Base-by-base conservation (phyloP, 768 basidiomycete genomes). In the Trametes gibbosa region DNA sequence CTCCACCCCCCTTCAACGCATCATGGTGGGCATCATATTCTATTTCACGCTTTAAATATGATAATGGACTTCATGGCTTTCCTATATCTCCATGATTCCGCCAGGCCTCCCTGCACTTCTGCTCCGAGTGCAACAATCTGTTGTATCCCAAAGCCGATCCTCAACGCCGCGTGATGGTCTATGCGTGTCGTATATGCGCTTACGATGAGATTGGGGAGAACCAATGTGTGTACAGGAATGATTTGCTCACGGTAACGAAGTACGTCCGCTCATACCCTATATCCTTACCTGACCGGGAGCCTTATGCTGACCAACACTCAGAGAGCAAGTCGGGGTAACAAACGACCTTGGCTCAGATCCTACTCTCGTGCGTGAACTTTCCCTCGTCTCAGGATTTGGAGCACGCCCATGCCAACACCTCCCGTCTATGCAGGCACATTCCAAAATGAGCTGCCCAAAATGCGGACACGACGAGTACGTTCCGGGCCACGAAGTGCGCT, bases 51-150 rank as follows among this genome's bases (percentile, higher is more conserved):
- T 32, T 4, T 32, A 32, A 4, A 10, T 32, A 5, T 5, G 10
- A 32, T 32, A 4, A 32, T 10, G 29, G 29, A 32, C 4, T 10
- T 32, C 10, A 32, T 10, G n/a, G 29, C 29, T 32, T 4, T 5
- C 29, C 29, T 4, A 32, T 32, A 32, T 32, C 29, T 4, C 4
- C 29, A 32, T 10, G 29, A 32, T 10, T 32, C 10, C 5, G 16
- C 17, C 53, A 92, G 90, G 86, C 91, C 12, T 90, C 90, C 2
- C 84, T 96, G 27, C 86, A 91, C 65, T 96, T 96, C 74, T 96
- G 94, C 68, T 87, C 85, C 39, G 94, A 96, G 79, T 96, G 94
- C 79, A 95, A 95, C 77, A 96, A 97, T 70, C 81, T 97, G 27
- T 80, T 97, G 52, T 95, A 96, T 72, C 94, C 94, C 21, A 87